These are phyloP conservation scores for Phialophora verrucosa DNA, from an alignment of 2,329 filamentous ascomycete species.

Conservation along the genomic window DNA sequence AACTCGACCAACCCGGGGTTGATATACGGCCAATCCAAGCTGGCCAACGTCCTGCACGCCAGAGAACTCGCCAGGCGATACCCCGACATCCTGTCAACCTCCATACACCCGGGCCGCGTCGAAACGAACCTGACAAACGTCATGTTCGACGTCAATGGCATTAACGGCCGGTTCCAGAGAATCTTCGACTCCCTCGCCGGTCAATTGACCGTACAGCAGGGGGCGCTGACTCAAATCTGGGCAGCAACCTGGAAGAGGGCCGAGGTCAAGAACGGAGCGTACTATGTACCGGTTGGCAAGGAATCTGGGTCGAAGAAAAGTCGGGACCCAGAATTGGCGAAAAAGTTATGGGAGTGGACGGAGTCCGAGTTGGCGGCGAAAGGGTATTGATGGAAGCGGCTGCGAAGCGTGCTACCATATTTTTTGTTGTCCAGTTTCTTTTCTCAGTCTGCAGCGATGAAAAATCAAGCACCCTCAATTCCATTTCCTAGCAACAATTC, in stretches of 20 bases:
- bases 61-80: conserved; percentile 51
- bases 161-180: conserved; percentile 13
- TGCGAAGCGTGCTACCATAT: background rate
- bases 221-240: conserved; percentile 52
- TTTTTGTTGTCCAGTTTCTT: background rate
- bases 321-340: conserved; percentile 41
- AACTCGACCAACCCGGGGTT: conserved; percentile 37
- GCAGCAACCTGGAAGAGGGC: conserved; percentile 43
- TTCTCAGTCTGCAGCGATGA: background rate
- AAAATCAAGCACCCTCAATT: background rate
- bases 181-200: conserved; percentile 16
- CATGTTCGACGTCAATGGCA: conserved; percentile 7
- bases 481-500: background rate
- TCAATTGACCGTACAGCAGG: conserved; percentile 43
- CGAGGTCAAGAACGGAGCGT: conserved; percentile 49
- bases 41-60: conserved; percentile 58
- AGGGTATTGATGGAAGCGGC: conserved; percentile 14
- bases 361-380: conserved; percentile 34
- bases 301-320: conserved; percentile 37
- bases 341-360: conserved; percentile 49
- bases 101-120: conserved; percentile 58
- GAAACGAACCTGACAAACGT: conserved; percentile 49
- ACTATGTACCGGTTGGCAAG: conserved; percentile 49
- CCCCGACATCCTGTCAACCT: conserved; percentile 52
- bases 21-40: conserved; percentile 58